Evolutionary conservation across 2,329 filamentous ascomycete species (phyloP).

Genomic region (Lachnellula subtilissima): DNA sequence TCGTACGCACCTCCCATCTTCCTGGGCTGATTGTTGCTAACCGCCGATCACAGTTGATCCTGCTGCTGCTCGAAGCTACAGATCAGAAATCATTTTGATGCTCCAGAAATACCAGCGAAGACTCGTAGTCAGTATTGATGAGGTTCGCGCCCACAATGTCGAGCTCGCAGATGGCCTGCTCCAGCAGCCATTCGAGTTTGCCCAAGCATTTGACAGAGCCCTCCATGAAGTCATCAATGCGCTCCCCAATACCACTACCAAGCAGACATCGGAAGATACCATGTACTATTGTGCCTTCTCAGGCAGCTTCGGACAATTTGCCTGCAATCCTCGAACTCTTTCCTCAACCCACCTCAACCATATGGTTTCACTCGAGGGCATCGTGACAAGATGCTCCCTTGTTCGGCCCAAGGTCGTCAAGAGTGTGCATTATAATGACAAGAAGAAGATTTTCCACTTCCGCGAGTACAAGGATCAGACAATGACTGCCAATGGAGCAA

Average conservation of each 20-base stretch:
- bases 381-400: constrained; percentile 92
- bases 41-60: constrained; percentile 20
- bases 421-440: constrained; percentile 94
- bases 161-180: constrained; percentile 77
- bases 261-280: constrained; percentile 72
- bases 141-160: constrained; percentile 80
- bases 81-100: constrained; percentile 80
- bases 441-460: constrained; percentile 78
- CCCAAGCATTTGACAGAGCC: constrained; percentile 81
- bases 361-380: constrained; percentile 96
- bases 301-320: constrained; percentile 89
- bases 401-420: constrained; percentile 97
- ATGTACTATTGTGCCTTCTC: constrained; percentile 97
- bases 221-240: constrained; percentile 84
- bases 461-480: constrained; percentile 94
- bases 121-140: constrained; percentile 75
- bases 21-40: constrained; percentile 25
- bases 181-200: constrained; percentile 81
- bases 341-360: constrained; percentile 86
- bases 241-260: constrained; percentile 67
- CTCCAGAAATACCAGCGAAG: constrained; percentile 62
- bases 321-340: constrained; percentile 90
- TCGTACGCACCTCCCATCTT: constrained; percentile 50
- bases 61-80: constrained; percentile 58
- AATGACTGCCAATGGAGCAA: constrained; percentile 83